Base-by-base conservation (phyloP, 805 yeast genomes). In the Nakazawaea sp. region DNA sequence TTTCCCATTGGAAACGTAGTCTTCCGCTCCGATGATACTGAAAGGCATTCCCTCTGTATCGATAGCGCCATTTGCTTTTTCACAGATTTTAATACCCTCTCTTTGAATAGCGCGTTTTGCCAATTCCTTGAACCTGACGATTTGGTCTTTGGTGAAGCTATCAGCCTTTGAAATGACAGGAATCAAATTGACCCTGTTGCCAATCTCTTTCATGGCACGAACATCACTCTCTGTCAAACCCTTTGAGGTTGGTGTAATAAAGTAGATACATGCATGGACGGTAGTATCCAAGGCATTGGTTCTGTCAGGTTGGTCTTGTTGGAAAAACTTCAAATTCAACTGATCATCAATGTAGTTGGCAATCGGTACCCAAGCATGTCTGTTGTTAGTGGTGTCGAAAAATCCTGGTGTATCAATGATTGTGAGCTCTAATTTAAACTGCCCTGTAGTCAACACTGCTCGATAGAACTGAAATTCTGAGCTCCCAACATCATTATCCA, bases 161-260 rank as follows among this genome's bases (percentile, higher is more conserved):
- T 88, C 96, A 4, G 90, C 82, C 55, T 86, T 84, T 19, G 87
- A 73, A 48, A 87, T 72, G 4, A 88, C 75, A 1, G 96, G 96
- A 43, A 88, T 75, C 44, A 89, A 67, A 51, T 86, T 88, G 29
- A 82, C 89, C 38, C 90, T 70, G 19, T 72, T 64, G 21, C 83
- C 69, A 19, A 89, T 66, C 43, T 74, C 77, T 56, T 73, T 74
- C 84, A 88, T 77, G 5, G 83, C 72, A 45, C 71, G 78, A 43
- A 85, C 68, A 56, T 89, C 96, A 36, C 81, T 62, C 6, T 81
- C 75, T 38, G 70, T 66, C 39, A 85, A 56, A 3, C 78, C 72
- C 43, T 68, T 72, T 28, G 78, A 76, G 4, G 79, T 67, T 0
- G 95, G 90, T 5, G 76, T 69, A 37, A 90, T 66, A 54, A 90